Evolutionary conservation across 23 red algal species (phyloP).

Genomic region (Cyanidioschyzon merolae): DNA sequence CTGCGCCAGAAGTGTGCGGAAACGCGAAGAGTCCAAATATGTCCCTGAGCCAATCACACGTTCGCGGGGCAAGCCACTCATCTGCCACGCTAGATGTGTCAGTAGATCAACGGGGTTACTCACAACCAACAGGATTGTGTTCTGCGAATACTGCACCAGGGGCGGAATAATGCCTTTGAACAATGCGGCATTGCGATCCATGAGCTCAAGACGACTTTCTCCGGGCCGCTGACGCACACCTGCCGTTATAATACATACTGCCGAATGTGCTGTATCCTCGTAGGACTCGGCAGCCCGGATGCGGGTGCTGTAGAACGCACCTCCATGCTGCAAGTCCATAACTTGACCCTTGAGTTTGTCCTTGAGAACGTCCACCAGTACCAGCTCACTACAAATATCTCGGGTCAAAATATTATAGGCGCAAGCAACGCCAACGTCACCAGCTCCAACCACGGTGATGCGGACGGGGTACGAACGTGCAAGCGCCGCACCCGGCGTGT

Average conservation of each 20-base stretch:
- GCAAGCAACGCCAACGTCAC: background rate
- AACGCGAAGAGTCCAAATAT: conserved; percentile 39
- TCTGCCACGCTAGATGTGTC: conserved; percentile 27
- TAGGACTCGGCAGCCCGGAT: background rate
- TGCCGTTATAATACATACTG: conserved; percentile 43
- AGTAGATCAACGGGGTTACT: conserved; percentile 39
- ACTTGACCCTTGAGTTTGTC: background rate
- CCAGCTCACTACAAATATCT: background rate
- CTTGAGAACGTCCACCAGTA: background rate
- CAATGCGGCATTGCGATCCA: conserved; percentile 40
- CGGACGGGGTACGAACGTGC: background rate
- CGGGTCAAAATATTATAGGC: background rate
- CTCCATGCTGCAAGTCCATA: background rate
- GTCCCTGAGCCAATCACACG: conserved; percentile 46
- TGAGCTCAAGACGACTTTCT: conserved; percentile 38
- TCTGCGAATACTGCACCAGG: conserved; percentile 22
- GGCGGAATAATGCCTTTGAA: conserved; percentile 28
- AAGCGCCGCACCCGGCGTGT: background rate
- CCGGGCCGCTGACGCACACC: conserved; percentile 36
- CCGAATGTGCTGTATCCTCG: conserved; percentile 7
- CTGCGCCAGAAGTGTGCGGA: conserved; percentile 17
- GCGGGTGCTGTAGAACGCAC: background rate
- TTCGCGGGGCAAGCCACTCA: conserved; percentile 26
- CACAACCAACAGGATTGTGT: conserved; percentile 34
- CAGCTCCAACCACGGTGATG: background rate